phyloP scores from a whole-genome alignment of 2,329 filamentous ascomycete genomes.

The Zopfia rhizophila region DNA sequence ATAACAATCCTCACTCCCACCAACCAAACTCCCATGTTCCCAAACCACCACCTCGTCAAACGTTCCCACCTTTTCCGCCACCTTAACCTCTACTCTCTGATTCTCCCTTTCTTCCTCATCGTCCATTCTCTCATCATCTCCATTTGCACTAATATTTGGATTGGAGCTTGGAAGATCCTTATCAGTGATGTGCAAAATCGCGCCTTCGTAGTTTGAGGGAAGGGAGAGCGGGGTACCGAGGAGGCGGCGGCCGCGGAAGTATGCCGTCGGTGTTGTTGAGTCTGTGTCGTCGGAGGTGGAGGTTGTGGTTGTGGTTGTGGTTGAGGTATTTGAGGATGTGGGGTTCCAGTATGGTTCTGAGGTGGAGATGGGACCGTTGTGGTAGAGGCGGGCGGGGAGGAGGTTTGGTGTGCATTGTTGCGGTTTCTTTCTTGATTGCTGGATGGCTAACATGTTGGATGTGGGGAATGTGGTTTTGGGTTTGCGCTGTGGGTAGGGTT shows the following conservation, averaged over 20 bases:
- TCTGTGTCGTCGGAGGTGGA: background rate
- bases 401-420: slow-evolving; percentile 71
- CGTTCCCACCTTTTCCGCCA: slow-evolving; percentile 70
- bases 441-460: slow-evolving; percentile 58
- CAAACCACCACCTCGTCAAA: slow-evolving; percentile 86
- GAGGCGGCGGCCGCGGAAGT: slow-evolving; percentile 77
- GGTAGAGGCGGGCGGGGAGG: slow-evolving; percentile 82
- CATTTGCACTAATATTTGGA: slow-evolving; percentile 5
- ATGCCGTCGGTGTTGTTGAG: slow-evolving; percentile 33
- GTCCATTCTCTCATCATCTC: slow-evolving; percentile 30
- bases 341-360: slow-evolving; percentile 78
- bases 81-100: slow-evolving; percentile 40
- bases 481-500: background rate
- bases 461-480: background rate
- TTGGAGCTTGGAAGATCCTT: slow-evolving; percentile 29
- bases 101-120: slow-evolving; percentile 29
- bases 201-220: slow-evolving; percentile 75
- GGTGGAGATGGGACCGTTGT: slow-evolving; percentile 76
- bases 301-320: background rate
- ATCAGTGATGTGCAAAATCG: slow-evolving; percentile 42
- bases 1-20: slow-evolving; percentile 73
- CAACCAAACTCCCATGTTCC: slow-evolving; percentile 77
- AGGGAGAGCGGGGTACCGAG: slow-evolving; percentile 73
- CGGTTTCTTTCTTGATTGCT: slow-evolving; percentile 32
- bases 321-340: background rate